Base-by-base conservation (phyloP, 2,329 filamentous ascomycete species). In the Penicillium sp. region DNA sequence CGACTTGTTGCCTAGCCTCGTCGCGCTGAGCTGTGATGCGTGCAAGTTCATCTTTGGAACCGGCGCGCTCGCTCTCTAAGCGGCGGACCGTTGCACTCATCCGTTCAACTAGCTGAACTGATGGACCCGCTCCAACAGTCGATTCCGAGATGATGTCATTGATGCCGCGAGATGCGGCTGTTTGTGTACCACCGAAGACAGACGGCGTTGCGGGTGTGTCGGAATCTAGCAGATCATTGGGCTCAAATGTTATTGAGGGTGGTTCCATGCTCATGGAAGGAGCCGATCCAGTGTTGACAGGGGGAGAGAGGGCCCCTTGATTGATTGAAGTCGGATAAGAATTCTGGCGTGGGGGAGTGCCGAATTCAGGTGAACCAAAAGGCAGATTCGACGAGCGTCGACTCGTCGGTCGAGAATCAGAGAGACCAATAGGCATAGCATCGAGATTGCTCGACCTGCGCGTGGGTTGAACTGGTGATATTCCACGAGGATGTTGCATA, bases 51-150 rank as follows among this genome's bases (percentile, higher is more conserved):
- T 98, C 92, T 56, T 84, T 87, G 10, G 82, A 81, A 1, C 83
- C 84, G 1, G 92, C 85, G 59, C 94, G 94, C 60, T 98, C 92
- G 32, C 80, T 86, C 60, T 98, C 92, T 0, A 98, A 72, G 4
- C 90, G 79, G 7, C 92, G 84, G 30, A 98, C 89, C 0, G 88
- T 86, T 2, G 89, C 86, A 56, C 85, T 93, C 86, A 98, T 94
- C 36, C 90, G 79, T 66, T 96, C 92, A 11, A 98, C 89, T 1
- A 98, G 77, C 65, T 96, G 90, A 1, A 98, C 90, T 0, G 84
- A 90, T 0, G 92, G 92, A 0, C 92, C 92, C 0, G 90, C 89
- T 0, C 82, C 90, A 6, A 87, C 84, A 0, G 90, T 95, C 1
- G 88, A 94, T 5, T 86, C 85, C 2, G 86, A 93, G 18, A 92